Evolutionary conservation across 176 grass and related monocot genomes (phyloP), one percentile per base, ranked within the genome.

Genomic region (Triticum dicoccoides): DNA sequence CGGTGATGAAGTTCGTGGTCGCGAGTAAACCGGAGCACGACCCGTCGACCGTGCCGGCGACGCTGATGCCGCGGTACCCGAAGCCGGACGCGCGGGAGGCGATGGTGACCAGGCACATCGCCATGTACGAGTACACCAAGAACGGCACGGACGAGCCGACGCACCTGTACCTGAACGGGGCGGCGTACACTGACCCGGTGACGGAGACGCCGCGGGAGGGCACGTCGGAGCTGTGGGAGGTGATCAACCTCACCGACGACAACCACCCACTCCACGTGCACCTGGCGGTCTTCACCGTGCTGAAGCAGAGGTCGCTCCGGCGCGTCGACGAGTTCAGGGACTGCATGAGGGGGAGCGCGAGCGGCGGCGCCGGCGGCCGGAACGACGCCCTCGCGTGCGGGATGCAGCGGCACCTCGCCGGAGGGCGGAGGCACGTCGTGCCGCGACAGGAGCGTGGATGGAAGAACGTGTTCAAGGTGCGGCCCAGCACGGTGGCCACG

Each of bases 401-500:
- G 37, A 8, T 95, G 6, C 32, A 3, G 2, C 25, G 85, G 2
- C 84, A 94, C 86, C 80, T 90, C 4, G 65, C 45, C 47, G 69
- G 82, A 9, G 73, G 84, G 42, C 23, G 47, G 51, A 68, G 61
- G 45, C 83, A 59, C 51, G 78, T 11, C 4, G 86, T 83, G 67
- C 84, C 87, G 29, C 24, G 9, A 76, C 85, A 95, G 44, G 96
- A 98, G 61, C 84, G 86, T 6, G 91, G 90, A 20, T 98, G 93
- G 96, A 98, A 98, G 87, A 98, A 98, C 90, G 96, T 98, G 39
- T 90, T 94, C 84, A 98, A 98, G 90, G 79, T 98, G 61, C 52
- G 63, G 23, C 93, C 91, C 4, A 76, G 91, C 37, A 82, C 20
- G 51, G 86, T 94, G 75, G 88, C 91, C 21, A 89, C 42, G 75